phyloP scores from a whole-genome alignment of 768 basidiomycete genomes.

The Mrakia frigida region DNA sequence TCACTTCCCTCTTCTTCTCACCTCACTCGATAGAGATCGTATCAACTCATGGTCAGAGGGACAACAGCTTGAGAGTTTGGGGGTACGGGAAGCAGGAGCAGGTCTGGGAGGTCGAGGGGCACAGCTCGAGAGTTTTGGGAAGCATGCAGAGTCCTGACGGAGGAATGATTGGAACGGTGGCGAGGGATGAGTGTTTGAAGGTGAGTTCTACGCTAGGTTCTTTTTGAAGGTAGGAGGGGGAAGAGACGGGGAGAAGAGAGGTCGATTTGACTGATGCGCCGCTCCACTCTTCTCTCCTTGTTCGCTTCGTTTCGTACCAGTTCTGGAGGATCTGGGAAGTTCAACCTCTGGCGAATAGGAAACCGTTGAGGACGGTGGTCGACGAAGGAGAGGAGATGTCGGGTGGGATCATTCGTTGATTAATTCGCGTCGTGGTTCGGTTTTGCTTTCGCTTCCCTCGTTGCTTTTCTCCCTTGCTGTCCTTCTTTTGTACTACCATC shows the following conservation, averaged over 20 bases:
- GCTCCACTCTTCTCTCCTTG: background rate
- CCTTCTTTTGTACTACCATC: too few species aligned
- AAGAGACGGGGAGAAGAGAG: background rate
- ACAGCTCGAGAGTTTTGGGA: conserved; percentile 83
- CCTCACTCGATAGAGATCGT: conserved; percentile 82
- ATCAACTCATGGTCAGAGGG: conserved; percentile 87
- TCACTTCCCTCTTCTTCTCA: conserved; percentile 84
- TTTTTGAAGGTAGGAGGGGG: too few species aligned
- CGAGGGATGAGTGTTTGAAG: conserved; percentile 92
- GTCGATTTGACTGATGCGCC: too few species aligned
- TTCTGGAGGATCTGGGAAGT: conserved; percentile 65
- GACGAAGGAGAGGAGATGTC: conserved; percentile 34
- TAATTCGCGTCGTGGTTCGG: conserved; percentile 5
- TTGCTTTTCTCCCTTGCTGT: too few species aligned
- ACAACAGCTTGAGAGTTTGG: conserved; percentile 47
- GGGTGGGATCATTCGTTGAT: conserved; percentile 9
- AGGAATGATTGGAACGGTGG: conserved; percentile 84
- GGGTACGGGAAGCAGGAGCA: conserved; percentile 74
- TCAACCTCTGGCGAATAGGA: conserved; percentile 14
- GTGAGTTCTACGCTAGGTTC: too few species aligned
- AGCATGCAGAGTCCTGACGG: conserved; percentile 81
- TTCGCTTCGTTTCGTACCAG: conserved; percentile 31
- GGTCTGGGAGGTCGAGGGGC: conserved; percentile 81
- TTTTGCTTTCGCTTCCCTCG: background rate
- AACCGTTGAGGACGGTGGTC: conserved; percentile 38